Evolutionary conservation across 352 stramenopile species (phyloP).

Genomic region (Paralagenidium karlingii): DNA sequence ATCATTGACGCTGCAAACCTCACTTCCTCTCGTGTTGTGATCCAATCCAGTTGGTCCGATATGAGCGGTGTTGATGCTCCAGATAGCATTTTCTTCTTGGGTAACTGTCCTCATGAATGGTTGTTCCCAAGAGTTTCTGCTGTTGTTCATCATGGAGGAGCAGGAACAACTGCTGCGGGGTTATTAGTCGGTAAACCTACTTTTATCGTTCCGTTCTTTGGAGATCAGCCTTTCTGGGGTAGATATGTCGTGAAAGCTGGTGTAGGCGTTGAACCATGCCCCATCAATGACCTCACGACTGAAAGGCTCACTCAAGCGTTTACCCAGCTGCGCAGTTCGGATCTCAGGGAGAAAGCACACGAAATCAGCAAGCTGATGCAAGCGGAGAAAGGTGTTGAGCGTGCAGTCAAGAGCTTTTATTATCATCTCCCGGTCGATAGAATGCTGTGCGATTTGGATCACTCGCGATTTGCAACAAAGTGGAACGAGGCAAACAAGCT

Average conservation of each 20-base stretch:
- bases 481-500: constrained; percentile 46
- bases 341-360: constrained; percentile 35
- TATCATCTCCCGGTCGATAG: constrained; percentile 64
- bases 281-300: constrained; percentile 66
- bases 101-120: constrained; percentile 83
- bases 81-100: constrained; percentile 53
- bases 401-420: constrained; percentile 82
- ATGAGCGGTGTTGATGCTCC: constrained; percentile 31
- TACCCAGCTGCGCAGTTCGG: constrained; percentile 27
- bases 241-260: constrained; percentile 67
- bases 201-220: constrained; percentile 92
- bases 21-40: constrained; percentile 65
- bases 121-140: constrained; percentile 80
- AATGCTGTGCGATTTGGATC: constrained; percentile 76
- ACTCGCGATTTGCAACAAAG: constrained; percentile 26
- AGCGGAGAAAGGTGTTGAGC: constrained; percentile 73
- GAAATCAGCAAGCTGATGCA: constrained; percentile 47
- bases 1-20: constrained; percentile 64
- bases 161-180: constrained; percentile 87
- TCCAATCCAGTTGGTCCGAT: constrained; percentile 85
- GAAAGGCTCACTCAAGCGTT: constrained; percentile 77
- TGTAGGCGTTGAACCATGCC: constrained; percentile 78
- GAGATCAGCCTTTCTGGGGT: constrained; percentile 92
- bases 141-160: constrained; percentile 76
- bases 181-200: constrained; percentile 86